Evolutionary conservation across 306 rosid species (phyloP).

Genomic region (Quercus ilex): DNA sequence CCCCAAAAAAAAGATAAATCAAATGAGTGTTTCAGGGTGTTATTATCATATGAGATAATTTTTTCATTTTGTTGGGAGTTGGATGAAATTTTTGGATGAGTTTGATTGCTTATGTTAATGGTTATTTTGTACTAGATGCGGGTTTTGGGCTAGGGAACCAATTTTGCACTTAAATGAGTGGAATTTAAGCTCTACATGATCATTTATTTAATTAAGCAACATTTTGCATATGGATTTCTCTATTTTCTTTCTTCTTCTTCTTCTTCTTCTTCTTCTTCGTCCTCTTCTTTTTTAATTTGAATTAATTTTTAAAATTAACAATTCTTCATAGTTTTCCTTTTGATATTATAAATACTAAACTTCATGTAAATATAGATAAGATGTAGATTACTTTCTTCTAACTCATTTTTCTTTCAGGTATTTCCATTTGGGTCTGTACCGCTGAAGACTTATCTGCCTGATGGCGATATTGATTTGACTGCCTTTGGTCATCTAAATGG

Average conservation of each 20-base stretch:
- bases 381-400: neutral
- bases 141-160: neutral
- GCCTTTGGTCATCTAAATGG: slow-evolving; percentile 2
- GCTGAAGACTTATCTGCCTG: slow-evolving; percentile 2
- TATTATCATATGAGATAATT: neutral
- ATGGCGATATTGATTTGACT: slow-evolving; percentile 11
- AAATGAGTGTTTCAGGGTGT: neutral
- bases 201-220: neutral
- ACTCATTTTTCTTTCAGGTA: neutral
- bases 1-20: no score
- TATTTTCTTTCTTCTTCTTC: neutral
- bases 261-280: neutral
- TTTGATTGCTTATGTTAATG: neutral
- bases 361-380: neutral
- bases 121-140: neutral
- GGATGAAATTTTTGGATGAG: neutral
- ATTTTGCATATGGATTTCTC: neutral
- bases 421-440: slow-evolving; percentile 8
- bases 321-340: no score
- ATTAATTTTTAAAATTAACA: no score
- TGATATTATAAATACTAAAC: neutral
- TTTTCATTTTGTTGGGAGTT: neutral
- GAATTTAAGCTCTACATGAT: neutral
- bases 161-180: neutral
- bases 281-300: no score